Evolutionary conservation across 257 asterid genomes (phyloP).

Genomic region (Ocimum tenuiflorum): DNA sequence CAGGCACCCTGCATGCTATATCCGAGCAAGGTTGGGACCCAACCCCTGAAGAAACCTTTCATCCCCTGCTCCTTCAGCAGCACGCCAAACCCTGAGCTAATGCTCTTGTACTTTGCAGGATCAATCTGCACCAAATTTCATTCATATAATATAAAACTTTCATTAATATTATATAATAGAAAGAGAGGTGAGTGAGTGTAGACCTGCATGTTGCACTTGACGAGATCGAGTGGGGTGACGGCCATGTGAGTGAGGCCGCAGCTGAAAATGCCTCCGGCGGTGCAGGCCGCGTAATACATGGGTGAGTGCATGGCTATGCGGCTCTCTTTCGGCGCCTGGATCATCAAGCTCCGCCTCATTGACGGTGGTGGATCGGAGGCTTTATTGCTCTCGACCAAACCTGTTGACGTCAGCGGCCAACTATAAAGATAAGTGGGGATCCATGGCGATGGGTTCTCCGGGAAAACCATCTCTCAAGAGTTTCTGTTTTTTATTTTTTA

Average conservation of each 20-base stretch:
- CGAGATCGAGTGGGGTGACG: constrained; percentile 82
- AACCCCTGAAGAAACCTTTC: constrained; percentile 72
- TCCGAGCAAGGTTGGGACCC: constrained; percentile 84
- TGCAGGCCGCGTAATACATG: constrained; percentile 57
- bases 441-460: constrained; percentile 31
- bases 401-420: constrained; percentile 3
- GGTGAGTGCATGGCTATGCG: constrained; percentile 58
- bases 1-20: constrained; percentile 90
- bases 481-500: background rate
- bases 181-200: no score
- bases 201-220: constrained; percentile 28
- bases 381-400: background rate
- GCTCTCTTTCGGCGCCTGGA: constrained; percentile 57
- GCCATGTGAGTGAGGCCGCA: constrained; percentile 78
- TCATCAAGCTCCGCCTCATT: constrained; percentile 26
- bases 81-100: constrained; percentile 61
- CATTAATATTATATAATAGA: no score
- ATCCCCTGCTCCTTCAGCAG: constrained; percentile 66
- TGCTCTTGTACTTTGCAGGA: constrained; percentile 73
- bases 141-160: no score
- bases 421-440: constrained; percentile 37
- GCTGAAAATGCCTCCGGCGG: constrained; percentile 58
- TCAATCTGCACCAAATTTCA: constrained; percentile 38
- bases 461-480: constrained; percentile 26
- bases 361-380: constrained; percentile 2